Percentiles rank a stretch among this genome's conserved stretches.
Conservation (phyloP, 768 basidiomycete species). For the Auricularia auricula-judae region DNA sequence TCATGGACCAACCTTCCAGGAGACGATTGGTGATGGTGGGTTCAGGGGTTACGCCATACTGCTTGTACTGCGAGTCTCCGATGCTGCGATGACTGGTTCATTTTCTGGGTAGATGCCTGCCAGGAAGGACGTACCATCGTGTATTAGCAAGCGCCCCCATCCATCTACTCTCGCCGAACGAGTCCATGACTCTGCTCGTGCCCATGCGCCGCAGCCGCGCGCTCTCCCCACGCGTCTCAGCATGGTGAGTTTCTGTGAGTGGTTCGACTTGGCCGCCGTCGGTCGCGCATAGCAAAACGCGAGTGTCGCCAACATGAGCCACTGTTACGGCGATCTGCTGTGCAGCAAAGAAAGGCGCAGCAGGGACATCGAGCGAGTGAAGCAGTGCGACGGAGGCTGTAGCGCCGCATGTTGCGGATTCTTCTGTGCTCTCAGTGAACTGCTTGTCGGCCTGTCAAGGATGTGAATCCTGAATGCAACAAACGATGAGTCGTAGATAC, state of each 20-base stretch:
- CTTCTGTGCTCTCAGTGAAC: conserved; percentile 57
- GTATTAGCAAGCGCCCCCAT: conserved; percentile 94
- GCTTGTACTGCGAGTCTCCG: conserved; percentile 83
- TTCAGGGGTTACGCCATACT: conserved; percentile 85
- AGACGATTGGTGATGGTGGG: conserved; percentile 75
- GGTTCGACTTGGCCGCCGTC: conserved; percentile 62
- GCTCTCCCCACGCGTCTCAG: conserved; percentile 82
- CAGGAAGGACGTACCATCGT: conserved; percentile 45
- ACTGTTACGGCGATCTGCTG: conserved; percentile 68
- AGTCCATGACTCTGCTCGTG: conserved; percentile 80
- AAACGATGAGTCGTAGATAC: conserved; percentile 29
- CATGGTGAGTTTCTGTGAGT: conserved; percentile 93
- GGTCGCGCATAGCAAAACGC: conserved; percentile 71
- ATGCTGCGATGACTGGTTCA: conserved; percentile 35
- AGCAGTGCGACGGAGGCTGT: conserved; percentile 85
- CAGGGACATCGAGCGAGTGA: conserved; percentile 79
- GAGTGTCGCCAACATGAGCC: conserved; percentile 90
- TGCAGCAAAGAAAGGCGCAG: conserved; percentile 73
- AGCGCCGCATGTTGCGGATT: conserved; percentile 70
- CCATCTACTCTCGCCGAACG: conserved; percentile 92
- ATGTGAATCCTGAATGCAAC: background rate
- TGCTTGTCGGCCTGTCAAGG: conserved; percentile 33
- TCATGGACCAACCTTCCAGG: conserved; percentile 27
- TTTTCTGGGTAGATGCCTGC: background rate
- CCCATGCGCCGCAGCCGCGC: conserved; percentile 79